A percentile compares a stretch with the other conserved stretches of the same genome.
phyloP scores from a whole-genome alignment of 768 basidiomycete species.

The Auriscalpium microsporum region DNA sequence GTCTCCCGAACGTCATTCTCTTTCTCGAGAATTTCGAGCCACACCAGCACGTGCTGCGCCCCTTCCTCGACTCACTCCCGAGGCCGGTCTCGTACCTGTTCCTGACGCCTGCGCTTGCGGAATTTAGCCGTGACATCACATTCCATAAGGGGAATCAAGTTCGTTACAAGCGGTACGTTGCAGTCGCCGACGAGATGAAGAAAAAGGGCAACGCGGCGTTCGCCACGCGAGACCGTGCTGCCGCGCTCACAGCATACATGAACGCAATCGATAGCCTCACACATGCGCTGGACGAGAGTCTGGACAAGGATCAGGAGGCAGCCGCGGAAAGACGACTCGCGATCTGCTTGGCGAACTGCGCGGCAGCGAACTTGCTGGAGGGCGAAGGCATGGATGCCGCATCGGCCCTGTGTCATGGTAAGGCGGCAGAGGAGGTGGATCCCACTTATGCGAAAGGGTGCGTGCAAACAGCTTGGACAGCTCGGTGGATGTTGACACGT shows the following conservation, averaged over 20 bases:
- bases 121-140: not conserved
- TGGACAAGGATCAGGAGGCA: too few species aligned
- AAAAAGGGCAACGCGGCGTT: not conserved
- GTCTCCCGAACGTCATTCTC: constrained; percentile 23
- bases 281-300: not conserved
- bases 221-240: not conserved
- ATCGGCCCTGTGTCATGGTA: too few species aligned
- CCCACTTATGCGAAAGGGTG: too few species aligned
- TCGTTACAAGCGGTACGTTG: not conserved
- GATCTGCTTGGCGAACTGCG: too few species aligned
- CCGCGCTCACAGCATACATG: not conserved
- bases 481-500: too few species aligned
- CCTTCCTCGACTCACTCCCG: constrained; percentile 32
- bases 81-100: constrained; percentile 27
- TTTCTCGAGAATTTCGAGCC: constrained; percentile 23
- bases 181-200: not conserved
- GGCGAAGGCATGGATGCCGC: too few species aligned
- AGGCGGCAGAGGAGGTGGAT: too few species aligned
- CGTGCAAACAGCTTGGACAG: too few species aligned
- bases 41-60: constrained; percentile 21
- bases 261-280: not conserved
- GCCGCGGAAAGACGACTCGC: too few species aligned
- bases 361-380: too few species aligned
- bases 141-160: not conserved
- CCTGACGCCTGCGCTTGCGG: constrained; percentile 16